A percentile compares a stretch with the other conserved stretches of the same genome.
These are phyloP conservation scores for Boletus rufocinnamomeus DNA, from an alignment of 768 basidiomycete genomes.

Conservation along the genomic window DNA sequence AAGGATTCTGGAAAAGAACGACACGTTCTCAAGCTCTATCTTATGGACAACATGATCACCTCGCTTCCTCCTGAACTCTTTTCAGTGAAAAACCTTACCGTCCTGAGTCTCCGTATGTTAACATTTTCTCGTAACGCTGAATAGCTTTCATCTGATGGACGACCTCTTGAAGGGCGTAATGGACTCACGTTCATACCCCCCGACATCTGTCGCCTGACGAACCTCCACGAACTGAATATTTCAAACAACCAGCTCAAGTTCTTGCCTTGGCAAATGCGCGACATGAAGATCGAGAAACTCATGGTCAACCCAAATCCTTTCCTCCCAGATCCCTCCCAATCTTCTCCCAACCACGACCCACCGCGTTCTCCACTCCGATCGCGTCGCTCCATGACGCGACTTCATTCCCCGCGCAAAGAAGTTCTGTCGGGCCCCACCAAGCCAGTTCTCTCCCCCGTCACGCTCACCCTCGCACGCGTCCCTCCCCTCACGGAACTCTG, in stretches of 20 bases:
- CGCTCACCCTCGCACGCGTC: conserved; percentile 20
- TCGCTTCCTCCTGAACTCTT: conserved; percentile 61
- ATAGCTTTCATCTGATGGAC: neutral
- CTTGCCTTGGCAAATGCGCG: conserved; percentile 66
- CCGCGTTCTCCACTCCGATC: conserved; percentile 3
- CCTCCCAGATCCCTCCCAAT: conserved; percentile 36
- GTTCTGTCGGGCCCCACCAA: neutral
- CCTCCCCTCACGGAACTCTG: conserved; percentile 41
- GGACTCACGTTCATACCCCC: conserved; percentile 57
- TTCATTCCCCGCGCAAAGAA: conserved; percentile 13
- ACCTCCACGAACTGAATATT: conserved; percentile 61
- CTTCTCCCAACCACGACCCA: neutral
- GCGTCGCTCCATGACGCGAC: conserved; percentile 19
- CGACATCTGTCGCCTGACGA: conserved; percentile 55
- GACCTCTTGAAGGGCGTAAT: conserved; percentile 51
- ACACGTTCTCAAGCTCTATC: conserved; percentile 56
- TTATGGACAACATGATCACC: conserved; percentile 55
- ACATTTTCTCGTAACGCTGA: neutral
- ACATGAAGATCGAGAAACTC: conserved; percentile 53
- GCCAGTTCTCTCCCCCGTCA: conserved; percentile 24
- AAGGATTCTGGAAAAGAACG: conserved; percentile 41
- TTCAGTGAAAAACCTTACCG: conserved; percentile 53
- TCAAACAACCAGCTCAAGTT: conserved; percentile 58
- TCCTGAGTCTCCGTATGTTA: conserved; percentile 63
- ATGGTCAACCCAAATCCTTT: conserved; percentile 64